Percentiles rank a stretch among this genome's conserved stretches.
Conservation (phyloP, 306 rosid species). For the Echinosophora koreensis region DNA sequence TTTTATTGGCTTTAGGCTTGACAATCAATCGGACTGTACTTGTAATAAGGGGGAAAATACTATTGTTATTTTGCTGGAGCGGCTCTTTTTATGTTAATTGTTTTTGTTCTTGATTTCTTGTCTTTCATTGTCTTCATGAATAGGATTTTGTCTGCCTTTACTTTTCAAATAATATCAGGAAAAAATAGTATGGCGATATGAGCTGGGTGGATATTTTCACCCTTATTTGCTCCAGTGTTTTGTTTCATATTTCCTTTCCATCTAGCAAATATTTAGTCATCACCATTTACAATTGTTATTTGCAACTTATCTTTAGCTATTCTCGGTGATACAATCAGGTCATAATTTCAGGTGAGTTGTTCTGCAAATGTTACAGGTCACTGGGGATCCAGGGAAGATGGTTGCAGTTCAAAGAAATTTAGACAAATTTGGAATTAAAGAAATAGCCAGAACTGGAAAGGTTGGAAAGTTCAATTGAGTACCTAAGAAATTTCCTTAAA, state of each 20-base stretch:
- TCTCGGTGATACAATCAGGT: slow-evolving; percentile 27
- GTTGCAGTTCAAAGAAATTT: slow-evolving; percentile 78
- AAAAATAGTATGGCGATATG: slow-evolving; percentile 29
- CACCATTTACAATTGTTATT: slow-evolving; percentile 25
- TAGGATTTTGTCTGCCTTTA: background rate
- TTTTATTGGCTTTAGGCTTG: slow-evolving; percentile 13
- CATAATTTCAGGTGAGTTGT: slow-evolving; percentile 22
- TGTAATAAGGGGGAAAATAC: background rate
- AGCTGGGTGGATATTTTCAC: slow-evolving; percentile 34
- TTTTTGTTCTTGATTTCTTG: slow-evolving; percentile 39
- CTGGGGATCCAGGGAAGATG: slow-evolving; percentile 93
- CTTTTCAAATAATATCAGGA: slow-evolving; percentile 31
- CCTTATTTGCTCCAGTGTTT: slow-evolving; percentile 20
- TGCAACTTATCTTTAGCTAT: slow-evolving; percentile 24
- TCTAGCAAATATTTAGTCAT: background rate
- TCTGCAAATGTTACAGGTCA: slow-evolving; percentile 62
- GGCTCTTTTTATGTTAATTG: slow-evolving; percentile 2
- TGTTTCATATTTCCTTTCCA: slow-evolving; percentile 30
- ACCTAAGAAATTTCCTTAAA: slow-evolving; percentile 27
- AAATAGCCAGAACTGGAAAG: slow-evolving; percentile 94
- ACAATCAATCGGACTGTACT: slow-evolving; percentile 7
- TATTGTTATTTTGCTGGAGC: background rate
- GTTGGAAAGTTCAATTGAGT: slow-evolving; percentile 50
- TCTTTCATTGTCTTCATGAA: slow-evolving; percentile 25
- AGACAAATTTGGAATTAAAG: slow-evolving; percentile 82